These are phyloP conservation scores for Irpex sp. DNA, from an alignment of 1,284 basidiomycete species.

Conservation along the genomic window DNA sequence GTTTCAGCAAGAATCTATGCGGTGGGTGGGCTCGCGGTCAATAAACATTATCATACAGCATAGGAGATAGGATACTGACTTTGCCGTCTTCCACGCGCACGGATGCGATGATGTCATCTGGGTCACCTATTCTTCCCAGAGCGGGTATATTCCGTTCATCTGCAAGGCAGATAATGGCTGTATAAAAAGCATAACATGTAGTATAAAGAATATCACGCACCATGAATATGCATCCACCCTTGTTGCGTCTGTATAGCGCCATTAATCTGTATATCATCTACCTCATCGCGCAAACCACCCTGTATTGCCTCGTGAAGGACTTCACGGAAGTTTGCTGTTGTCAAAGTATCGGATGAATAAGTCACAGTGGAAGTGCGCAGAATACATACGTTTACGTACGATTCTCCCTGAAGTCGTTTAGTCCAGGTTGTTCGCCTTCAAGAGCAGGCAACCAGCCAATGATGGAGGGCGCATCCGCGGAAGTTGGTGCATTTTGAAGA, in stretches of 20 bases:
- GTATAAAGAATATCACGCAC: slow-evolving; percentile 33
- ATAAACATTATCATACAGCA: not conserved
- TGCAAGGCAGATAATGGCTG: slow-evolving; percentile 22
- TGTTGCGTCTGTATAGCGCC: slow-evolving; percentile 59
- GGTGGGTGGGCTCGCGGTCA: not conserved
- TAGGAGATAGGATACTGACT: slow-evolving; percentile 32
- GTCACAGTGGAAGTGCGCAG: not conserved
- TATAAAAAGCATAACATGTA: not conserved
- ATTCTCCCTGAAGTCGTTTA: slow-evolving; percentile 70
- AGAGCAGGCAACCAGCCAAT: slow-evolving; percentile 70
- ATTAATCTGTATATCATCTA: slow-evolving; percentile 64
- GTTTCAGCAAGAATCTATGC: slow-evolving; percentile 62
- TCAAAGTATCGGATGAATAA: not conserved
- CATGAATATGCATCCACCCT: slow-evolving; percentile 85
- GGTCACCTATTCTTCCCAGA: slow-evolving; percentile 68
- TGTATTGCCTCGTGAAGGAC: slow-evolving; percentile 59
- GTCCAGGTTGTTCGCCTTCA: slow-evolving; percentile 38
- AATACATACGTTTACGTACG: slow-evolving; percentile 37
- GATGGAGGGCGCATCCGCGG: slow-evolving; percentile 45
- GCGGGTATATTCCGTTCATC: slow-evolving; percentile 71
- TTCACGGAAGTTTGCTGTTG: slow-evolving; percentile 51
- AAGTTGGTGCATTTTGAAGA: slow-evolving; percentile 38
- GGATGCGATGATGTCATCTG: slow-evolving; percentile 76
- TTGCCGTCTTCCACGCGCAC: slow-evolving; percentile 69
- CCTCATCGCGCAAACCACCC: slow-evolving; percentile 46